These are phyloP conservation scores for Citrus sinensis DNA, from an alignment of 345 rosid species.

Conservation along the genomic window DVS_A1.0 CM039164.1:22139001-22139500, in stretches of 20 bases:
- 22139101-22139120: constrained; percentile 92
- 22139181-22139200: constrained; percentile 62
- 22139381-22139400: constrained; percentile 13
- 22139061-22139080: constrained; percentile 20
- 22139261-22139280: constrained; percentile 60
- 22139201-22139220: constrained; percentile 8
- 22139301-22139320: constrained; percentile 88
- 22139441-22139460: not conserved
- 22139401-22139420: not conserved
- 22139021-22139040: constrained; percentile 12
- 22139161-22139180: constrained; percentile 99
- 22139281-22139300: constrained; percentile 94
- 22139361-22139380: constrained; percentile 9
- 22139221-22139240: constrained; percentile 5
- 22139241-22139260: not conserved
- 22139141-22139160: constrained; percentile 95
- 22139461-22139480: not conserved
- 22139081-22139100: constrained; percentile 71
- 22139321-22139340: constrained; percentile 98
- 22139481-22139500: not conserved
- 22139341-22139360: constrained; percentile 87
- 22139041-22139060: not conserved
- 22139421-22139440: not conserved
- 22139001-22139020: constrained; percentile 13
- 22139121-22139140: constrained; percentile 99